Conservation (phyloP, 139 green algal genomes). For the Closterium sp. region DNA sequence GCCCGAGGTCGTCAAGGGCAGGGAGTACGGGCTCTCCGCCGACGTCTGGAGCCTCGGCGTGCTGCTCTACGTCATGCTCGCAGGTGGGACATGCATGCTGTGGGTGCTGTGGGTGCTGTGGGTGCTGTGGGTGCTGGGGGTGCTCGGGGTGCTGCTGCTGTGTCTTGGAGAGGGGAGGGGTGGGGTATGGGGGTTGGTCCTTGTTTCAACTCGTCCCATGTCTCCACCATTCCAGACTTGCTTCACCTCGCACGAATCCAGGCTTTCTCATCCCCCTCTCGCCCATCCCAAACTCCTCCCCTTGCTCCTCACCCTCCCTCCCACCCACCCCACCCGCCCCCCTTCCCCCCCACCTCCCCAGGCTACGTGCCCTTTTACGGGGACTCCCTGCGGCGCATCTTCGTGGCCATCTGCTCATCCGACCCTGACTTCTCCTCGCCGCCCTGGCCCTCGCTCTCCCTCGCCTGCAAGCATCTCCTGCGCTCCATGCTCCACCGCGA, state of each 20-base stretch:
- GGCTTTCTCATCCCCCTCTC: too few species aligned
- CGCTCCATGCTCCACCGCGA: not conserved
- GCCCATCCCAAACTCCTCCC: not conserved
- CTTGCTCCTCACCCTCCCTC: not conserved
- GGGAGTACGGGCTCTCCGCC: not conserved
- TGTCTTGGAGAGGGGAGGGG: not conserved
- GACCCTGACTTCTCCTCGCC: not conserved
- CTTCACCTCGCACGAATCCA: too few species aligned
- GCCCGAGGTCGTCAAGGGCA: not conserved
- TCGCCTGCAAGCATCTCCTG: not conserved
- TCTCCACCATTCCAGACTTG: too few species aligned
- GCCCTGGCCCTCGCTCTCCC: not conserved
- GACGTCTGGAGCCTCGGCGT: not conserved
- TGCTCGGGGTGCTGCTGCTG: not conserved
- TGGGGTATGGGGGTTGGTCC: not conserved
- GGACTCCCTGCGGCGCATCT: not conserved
- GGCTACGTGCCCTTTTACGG: not conserved
- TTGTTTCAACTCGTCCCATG: too few species aligned
- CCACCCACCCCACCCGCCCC: not conserved
- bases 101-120: not conserved
- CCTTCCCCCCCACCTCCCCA: not conserved
- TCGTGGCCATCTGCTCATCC: not conserved
- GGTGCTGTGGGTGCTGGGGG: not conserved
- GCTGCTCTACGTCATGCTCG: not conserved
- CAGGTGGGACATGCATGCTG: not conserved